Evolutionary conservation across 2,329 filamentous ascomycete genomes (phyloP), one percentile per base, ranked within the genome.

Genomic region (Ophiostoma tasmaniense): DNA sequence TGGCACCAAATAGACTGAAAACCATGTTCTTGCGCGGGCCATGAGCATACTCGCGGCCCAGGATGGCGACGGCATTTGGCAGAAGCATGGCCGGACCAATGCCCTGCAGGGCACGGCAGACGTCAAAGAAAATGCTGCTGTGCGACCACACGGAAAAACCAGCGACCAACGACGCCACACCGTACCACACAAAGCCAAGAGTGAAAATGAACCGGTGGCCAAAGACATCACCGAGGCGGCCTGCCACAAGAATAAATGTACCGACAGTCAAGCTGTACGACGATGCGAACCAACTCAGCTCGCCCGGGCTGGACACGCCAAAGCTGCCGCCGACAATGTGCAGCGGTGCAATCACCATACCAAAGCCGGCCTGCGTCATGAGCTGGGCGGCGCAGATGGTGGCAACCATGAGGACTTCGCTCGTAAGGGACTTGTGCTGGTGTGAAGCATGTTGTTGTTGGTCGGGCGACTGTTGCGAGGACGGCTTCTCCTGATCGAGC

Each of bases 111-210:
- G 82, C 84, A 6, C 86, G 80, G n/a, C 80, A 79, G 45, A 82
- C 77, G 70, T 84, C 79, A 73, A 86, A 85, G 14, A 84, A 76
- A 1, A 79, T 76, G 70, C 87, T 83, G 76, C 76, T 71, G 65
- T 14, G n/a, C 8, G 68, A 25, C 62, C 35, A 55, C 8, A 70
- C 71, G 1, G 68, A 25, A 20, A 71, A 25, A 6, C 90, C 90
- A n/a, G 84, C 85, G 66, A 91, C 79, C 68, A 93, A 77, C 11
- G 86, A 88, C 85, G 90, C 93, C 42, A 88, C 71, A 3, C 86
- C 76, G 65, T 90, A 84, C 91, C 90, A 90, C 50, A 78, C 71
- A 35, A 86, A 79, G 10, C 88, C 88, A 35, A 75, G 77, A 1
- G 88, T 78, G 72, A 89, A 90, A 71, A 89, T 80, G 17, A 79